Percentiles rank a stretch among this genome's conserved stretches.
Conservation (phyloP, 1,284 basidiomycete genomes). For the Erythrobasidium hasegawianum region DNA sequence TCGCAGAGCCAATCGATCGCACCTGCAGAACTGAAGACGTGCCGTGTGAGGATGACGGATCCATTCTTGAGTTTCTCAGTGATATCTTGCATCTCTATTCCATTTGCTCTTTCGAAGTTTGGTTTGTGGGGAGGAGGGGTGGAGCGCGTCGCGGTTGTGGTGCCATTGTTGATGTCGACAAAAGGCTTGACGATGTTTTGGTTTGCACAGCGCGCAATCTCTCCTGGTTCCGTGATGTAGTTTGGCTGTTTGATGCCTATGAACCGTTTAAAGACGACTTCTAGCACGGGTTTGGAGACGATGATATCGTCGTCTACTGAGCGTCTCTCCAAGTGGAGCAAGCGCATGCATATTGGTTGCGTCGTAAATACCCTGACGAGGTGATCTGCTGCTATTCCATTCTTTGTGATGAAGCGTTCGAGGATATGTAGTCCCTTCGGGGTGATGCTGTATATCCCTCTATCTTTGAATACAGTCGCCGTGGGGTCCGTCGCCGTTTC, state of each 20-base stretch:
- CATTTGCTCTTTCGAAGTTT: slow-evolving; percentile 53
- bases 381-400: slow-evolving; percentile 89
- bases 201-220: slow-evolving; percentile 19
- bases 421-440: slow-evolving; percentile 99
- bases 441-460: slow-evolving; percentile 91
- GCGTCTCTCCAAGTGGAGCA: slow-evolving; percentile 91
- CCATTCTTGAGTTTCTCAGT: slow-evolving; percentile 56
- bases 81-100: slow-evolving; percentile 57
- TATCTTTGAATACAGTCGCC: slow-evolving; percentile 89
- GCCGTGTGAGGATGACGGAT: slow-evolving; percentile 55
- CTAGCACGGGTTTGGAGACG: slow-evolving; percentile 86
- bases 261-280: slow-evolving; percentile 91
- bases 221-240: slow-evolving; percentile 52
- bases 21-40: slow-evolving; percentile 78
- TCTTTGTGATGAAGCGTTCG: slow-evolving; percentile 98
- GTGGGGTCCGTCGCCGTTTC: slow-evolving; percentile 90
- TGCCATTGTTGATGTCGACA: slow-evolving; percentile 43
- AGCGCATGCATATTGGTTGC: slow-evolving; percentile 96
- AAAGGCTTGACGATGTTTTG: slow-evolving; percentile 21
- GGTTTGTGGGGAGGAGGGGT: too few relatives aligned
- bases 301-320: slow-evolving; percentile 95
- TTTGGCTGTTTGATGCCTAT: slow-evolving; percentile 67
- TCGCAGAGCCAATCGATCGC: slow-evolving; percentile 97
- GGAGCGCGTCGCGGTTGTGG: not conserved
- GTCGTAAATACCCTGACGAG: slow-evolving; percentile 82